phyloP scores from a whole-genome alignment of 129 eudicot genomes.

The Ambrosia artemisiifolia region DNA sequence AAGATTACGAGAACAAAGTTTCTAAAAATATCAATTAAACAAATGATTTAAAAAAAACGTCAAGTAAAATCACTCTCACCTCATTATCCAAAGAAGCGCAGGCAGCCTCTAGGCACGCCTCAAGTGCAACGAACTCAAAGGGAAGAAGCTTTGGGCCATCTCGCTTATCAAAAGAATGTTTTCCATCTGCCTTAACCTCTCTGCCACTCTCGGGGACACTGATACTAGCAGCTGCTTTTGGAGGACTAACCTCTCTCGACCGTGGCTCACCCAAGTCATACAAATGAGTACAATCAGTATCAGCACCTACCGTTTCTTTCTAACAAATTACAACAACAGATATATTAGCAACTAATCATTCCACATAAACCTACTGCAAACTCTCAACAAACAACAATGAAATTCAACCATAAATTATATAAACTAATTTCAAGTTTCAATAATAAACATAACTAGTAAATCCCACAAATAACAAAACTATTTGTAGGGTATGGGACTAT shows the following conservation, averaged over 20 bases:
- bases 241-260: slow-evolving; percentile 52
- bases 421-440: too few relatives aligned
- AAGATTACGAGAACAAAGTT: not conserved
- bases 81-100: slow-evolving; percentile 52
- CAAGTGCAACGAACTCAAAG: slow-evolving; percentile 52
- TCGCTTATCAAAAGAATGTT: slow-evolving; percentile 53
- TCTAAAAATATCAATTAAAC: not conserved
- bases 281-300: slow-evolving; percentile 59
- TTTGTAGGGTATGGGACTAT: too few relatives aligned
- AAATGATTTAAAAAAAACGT: not conserved
- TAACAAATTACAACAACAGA: slow-evolving; percentile 12
- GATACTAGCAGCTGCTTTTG: slow-evolving; percentile 35
- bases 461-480: accelerated
- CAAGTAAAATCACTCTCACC: slow-evolving; percentile 15
- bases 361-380: not conserved
- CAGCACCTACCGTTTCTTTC: slow-evolving; percentile 52
- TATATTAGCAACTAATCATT: not conserved
- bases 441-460: too few relatives aligned
- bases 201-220: slow-evolving; percentile 18
- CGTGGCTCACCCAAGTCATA: slow-evolving; percentile 69
- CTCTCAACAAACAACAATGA: not conserved
- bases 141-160: slow-evolving; percentile 51
- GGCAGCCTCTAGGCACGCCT: slow-evolving; percentile 57
- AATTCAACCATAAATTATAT: not conserved
- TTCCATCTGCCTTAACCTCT: slow-evolving; percentile 53